Evolutionary conservation across 352 stramenopile genomes (phyloP).

Genomic region (Phytophthora pinifolia): DNA sequence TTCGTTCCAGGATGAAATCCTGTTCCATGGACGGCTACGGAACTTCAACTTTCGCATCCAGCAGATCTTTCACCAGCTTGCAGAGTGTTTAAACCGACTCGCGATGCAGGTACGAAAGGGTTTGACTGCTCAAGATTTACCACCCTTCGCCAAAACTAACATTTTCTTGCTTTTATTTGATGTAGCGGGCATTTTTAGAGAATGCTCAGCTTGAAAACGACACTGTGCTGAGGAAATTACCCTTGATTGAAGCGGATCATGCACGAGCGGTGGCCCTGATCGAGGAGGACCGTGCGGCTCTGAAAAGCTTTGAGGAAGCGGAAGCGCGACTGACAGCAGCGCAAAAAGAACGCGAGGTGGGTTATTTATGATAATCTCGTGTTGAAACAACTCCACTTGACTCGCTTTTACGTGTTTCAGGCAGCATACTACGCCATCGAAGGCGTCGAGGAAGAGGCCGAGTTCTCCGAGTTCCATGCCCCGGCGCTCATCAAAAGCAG

Average conservation of each 20-base stretch:
- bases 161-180: not conserved
- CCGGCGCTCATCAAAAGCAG: slow-evolving; percentile 62
- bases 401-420: slow-evolving; percentile 16
- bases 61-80: slow-evolving; percentile 49
- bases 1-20: slow-evolving; percentile 58
- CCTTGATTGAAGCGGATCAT: slow-evolving; percentile 58
- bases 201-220: slow-evolving; percentile 47
- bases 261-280: slow-evolving; percentile 42
- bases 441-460: slow-evolving; percentile 75
- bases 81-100: slow-evolving; percentile 40
- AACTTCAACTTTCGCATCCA: slow-evolving; percentile 71
- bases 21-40: slow-evolving; percentile 65
- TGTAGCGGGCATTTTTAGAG: slow-evolving; percentile 53
- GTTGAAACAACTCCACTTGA: not conserved
- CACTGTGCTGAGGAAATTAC: slow-evolving; percentile 52
- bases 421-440: slow-evolving; percentile 49
- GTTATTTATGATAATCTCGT: not conserved
- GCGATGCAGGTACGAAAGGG: slow-evolving; percentile 45
- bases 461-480: slow-evolving; percentile 73
- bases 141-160: too few species aligned
- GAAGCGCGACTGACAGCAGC: slow-evolving; percentile 30
- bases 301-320: slow-evolving; percentile 30
- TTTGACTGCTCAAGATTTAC: not conserved
- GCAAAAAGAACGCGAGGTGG: slow-evolving; percentile 48
- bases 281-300: slow-evolving; percentile 40